Evolutionary conservation across 148 eudicot species (phyloP).

Genomic region (Linanthus parryae): DNA sequence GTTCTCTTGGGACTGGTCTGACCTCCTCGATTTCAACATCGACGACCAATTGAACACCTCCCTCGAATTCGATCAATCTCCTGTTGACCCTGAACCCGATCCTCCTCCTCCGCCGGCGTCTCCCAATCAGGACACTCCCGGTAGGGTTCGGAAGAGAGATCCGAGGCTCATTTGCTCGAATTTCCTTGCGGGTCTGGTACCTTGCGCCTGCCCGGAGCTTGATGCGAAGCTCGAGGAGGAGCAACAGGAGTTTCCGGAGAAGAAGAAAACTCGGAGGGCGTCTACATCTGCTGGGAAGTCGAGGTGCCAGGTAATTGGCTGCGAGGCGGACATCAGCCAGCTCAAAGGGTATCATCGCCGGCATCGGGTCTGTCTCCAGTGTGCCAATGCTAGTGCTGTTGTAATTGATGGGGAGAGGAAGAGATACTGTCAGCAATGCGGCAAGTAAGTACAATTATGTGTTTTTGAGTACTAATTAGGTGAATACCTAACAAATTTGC

Average conservation of each 20-base stretch:
- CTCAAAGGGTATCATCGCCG: conserved; percentile 81
- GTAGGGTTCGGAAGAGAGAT: conserved; percentile 68
- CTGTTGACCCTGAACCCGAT: too few species aligned
- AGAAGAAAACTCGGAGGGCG: conserved; percentile 45
- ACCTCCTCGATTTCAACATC: conserved; percentile 5
- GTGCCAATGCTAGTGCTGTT: conserved; percentile 64
- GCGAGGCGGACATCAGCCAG: conserved; percentile 66
- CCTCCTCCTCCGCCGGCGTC: too few species aligned
- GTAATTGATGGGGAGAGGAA: conserved; percentile 23
- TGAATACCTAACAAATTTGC: too few species aligned
- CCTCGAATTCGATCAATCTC: too few species aligned
- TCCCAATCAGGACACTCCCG: conserved; percentile 14
- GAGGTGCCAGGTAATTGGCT: conserved; percentile 67
- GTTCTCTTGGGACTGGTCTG: conserved; percentile 11
- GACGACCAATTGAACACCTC: too few species aligned
- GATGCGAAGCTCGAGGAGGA: conserved; percentile 49
- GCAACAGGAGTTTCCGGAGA: conserved; percentile 42
- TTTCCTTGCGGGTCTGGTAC: conserved; percentile 68
- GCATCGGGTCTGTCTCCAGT: conserved; percentile 66
- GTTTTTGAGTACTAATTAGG: too few species aligned
- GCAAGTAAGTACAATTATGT: background rate
- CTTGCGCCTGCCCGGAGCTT: conserved; percentile 87
- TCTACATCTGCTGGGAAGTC: conserved; percentile 18
- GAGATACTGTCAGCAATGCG: conserved; percentile 8
- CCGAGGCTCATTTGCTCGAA: conserved; percentile 70